Conservation (phyloP, 371 early-diverging fungal genomes). For the Mortierella sp. region DNA sequence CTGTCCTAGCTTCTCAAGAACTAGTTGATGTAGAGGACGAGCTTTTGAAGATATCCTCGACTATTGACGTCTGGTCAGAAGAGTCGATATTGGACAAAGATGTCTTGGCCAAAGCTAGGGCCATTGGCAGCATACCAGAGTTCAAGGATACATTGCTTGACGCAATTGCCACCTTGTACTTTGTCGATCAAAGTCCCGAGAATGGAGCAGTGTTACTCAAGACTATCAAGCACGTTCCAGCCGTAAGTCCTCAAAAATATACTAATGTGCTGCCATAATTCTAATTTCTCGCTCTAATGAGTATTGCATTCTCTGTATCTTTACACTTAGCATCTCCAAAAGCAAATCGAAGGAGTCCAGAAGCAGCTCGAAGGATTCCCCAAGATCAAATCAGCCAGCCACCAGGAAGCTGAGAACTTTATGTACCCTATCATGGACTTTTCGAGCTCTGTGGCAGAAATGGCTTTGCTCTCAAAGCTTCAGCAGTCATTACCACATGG, state of each 20-base stretch:
- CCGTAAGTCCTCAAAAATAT: conserved; percentile 48
- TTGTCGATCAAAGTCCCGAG: conserved; percentile 70
- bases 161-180: conserved; percentile 80
- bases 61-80: conserved; percentile 56
- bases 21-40: conserved; percentile 64
- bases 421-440: conserved; percentile 69
- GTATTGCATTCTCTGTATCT: neutral
- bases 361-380: conserved; percentile 53
- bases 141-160: conserved; percentile 77
- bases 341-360: conserved; percentile 56
- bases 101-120: conserved; percentile 43
- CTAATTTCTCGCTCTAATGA: neutral
- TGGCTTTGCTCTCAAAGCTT: conserved; percentile 64
- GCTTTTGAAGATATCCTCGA: conserved; percentile 52
- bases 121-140: conserved; percentile 58
- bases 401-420: conserved; percentile 39
- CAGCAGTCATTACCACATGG: conserved; percentile 51
- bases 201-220: conserved; percentile 65
- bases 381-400: conserved; percentile 33
- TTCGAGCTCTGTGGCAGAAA: conserved; percentile 64
- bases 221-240: conserved; percentile 68
- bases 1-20: conserved; percentile 65
- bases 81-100: conserved; percentile 41
- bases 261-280: neutral
- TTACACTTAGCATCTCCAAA: conserved; percentile 46